Base-by-base conservation (phyloP, 768 basidiomycete genomes). In the Epithele typhae region DNA sequence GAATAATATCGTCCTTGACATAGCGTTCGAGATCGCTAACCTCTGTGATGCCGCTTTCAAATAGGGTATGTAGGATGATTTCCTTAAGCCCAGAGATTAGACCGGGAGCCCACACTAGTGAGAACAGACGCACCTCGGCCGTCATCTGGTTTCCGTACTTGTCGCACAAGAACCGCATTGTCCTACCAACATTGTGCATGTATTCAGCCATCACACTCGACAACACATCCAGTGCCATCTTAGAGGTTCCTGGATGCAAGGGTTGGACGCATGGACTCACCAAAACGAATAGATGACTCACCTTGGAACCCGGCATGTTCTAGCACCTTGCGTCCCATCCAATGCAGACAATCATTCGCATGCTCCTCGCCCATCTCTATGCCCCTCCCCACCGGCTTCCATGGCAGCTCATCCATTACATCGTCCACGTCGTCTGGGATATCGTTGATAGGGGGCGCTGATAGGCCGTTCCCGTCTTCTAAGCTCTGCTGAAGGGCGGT, bases 271-370 rank as follows among this genome's bases (percentile, higher is more conserved):
- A n/a, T n/a, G n/a, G n/a, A n/a, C n/a, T n/a, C n/a, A n/a, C n/a
- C n/a, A n/a, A n/a, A n/a, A n/a, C 27, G 27, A 30, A 7, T 30
- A 30, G 27, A 30, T 14, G 47, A 66, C 81, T 46, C 46, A 87
- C 92, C 90, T 74, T 96, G 94, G 59, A 96, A 96, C 2, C 93
- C 93, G 39, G 77, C 74, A 70, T 96, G 94, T 56, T 95, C 92
- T 57, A 96, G 59, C 41, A 95, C 74, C 68, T 89, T 92, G 43
- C 69, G 68, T 19, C 77, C 72, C 75, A 80, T 78, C 88, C 83
- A 91, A 54, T 73, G 70, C 58, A 85, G 59, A 67, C 84, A 93
- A 45, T 80, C 74, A 36, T 68, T 64, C 7, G 84, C 81, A 48
- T 73, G 81, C 46, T 71, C 66, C 48, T 75, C 75, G 1, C 83